These are phyloP conservation scores for Protoeuglena noctilucae DNA, from an alignment of 139 green algal species.

Conservation along the genomic window DNA sequence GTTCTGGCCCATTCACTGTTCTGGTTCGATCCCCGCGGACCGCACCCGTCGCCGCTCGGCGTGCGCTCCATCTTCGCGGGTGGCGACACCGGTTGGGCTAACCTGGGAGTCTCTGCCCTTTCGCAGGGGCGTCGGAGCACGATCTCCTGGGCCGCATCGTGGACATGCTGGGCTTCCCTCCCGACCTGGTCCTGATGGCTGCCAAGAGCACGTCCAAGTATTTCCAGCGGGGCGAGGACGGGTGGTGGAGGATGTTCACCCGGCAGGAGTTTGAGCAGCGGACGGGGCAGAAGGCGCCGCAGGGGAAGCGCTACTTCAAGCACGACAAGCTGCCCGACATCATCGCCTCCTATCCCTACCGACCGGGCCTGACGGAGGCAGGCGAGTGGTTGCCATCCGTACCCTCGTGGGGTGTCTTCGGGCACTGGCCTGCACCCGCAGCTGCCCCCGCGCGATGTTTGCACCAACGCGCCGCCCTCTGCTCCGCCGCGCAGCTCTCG, in stretches of 20 bases:
- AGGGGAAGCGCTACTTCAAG: conserved; percentile 81
- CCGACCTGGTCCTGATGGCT: conserved; percentile 37
- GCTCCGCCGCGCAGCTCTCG: too few relatives aligned
- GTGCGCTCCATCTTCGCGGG: too few relatives aligned
- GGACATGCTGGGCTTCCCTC: conserved; percentile 61
- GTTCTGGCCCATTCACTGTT: neutral
- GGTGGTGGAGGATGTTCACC: conserved; percentile 22
- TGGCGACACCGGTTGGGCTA: too few relatives aligned
- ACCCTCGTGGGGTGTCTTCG: conserved; percentile 5
- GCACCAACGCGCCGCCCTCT: too few relatives aligned
- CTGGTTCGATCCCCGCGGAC: too few relatives aligned
- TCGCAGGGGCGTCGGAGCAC: conserved; percentile 66
- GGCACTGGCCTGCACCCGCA: neutral
- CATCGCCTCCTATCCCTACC: conserved; percentile 48
- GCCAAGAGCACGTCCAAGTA: conserved; percentile 57
- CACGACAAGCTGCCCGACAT: conserved; percentile 64
- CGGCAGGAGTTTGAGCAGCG: conserved; percentile 46
- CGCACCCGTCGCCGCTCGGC: too few relatives aligned
- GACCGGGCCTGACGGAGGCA: conserved; percentile 22
- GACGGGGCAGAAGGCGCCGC: conserved; percentile 19
- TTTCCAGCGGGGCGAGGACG: conserved; percentile 29
- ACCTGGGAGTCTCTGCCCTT: neutral
- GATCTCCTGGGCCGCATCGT: conserved; percentile 76
- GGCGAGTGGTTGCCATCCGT: too few relatives aligned
- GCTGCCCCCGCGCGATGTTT: neutral